Evolutionary conservation across 2,329 filamentous ascomycete species (phyloP), one percentile per base, ranked within the genome.

Genomic region (Mycosphaerella arachidis): DNA sequence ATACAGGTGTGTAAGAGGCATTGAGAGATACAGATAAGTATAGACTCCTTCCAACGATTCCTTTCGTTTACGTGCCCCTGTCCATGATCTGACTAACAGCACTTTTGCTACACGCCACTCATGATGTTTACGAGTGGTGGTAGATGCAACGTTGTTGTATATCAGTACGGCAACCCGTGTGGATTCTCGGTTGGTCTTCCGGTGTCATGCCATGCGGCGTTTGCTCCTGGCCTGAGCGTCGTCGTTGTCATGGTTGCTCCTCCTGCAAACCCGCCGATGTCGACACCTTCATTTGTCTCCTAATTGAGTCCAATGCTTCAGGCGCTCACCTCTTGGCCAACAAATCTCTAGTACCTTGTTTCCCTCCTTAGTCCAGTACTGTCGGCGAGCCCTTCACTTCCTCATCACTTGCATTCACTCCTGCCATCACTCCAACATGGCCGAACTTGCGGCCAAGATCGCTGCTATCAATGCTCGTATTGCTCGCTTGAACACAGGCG

Each of bases 21-120:
- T 24, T 24, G 33, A 29, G 20, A 4, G n/a, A 40, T 29, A 56
- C 37, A 56, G 54, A 50, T 35, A 48, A 58, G 33, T 58, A 58
- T 43, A 58, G 24, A 58, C 35, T 33, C 10, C 20, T 10, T 57
- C 31, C 31, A 35, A 12, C 2, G 31, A 35, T 1, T 2, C 1
- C 24, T 1, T 24, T 24, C 24, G 24, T 35, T 35, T 2, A 35
- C 7, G 31, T 35, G 12, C 18, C 46, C 29, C 20, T 12, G 24
- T 9, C n/a, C 12, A 50, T 29, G 46, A 50, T 7, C 18, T 50
- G 7, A 24, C 24, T 24, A 24, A 24, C 24, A 24, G 24, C 24
- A 24, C 24, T 24, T 24, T 24, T 24, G 24, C 24, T 24, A 24
- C 24, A 24, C 24, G 24, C 24, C 24, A 24, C 24, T 24, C 2